Conservation (phyloP, 1,284 basidiomycete species). For the Irpex sp. region DNA sequence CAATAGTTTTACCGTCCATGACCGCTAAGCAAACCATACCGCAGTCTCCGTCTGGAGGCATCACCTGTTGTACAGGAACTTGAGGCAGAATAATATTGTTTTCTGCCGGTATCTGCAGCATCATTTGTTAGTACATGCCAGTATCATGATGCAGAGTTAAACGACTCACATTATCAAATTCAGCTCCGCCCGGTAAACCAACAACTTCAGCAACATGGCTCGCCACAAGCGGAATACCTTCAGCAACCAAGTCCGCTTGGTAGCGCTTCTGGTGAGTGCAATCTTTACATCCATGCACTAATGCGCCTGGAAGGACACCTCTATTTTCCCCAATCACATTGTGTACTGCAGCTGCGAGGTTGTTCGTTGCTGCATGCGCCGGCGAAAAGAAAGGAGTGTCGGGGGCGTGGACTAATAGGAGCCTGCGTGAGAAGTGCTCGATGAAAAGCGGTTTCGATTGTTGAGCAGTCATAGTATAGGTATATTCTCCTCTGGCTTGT, state of each 20-base stretch:
- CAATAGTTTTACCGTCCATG: slow-evolving; percentile 14
- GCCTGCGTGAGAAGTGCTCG: slow-evolving; percentile 7
- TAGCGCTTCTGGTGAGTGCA: slow-evolving; percentile 15
- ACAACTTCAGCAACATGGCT: not conserved
- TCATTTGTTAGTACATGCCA: not conserved
- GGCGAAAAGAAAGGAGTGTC: not conserved
- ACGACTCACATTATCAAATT: not conserved
- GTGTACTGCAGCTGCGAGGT: not conserved
- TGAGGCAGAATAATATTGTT: not conserved
- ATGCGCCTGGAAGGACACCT: not conserved
- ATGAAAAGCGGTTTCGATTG: slow-evolving; percentile 11
- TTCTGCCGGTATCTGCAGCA: not conserved
- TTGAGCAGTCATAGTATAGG: not conserved
- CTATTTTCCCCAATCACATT: slow-evolving; percentile 6
- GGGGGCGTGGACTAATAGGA: not conserved
- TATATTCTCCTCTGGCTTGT: not conserved
- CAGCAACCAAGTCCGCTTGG: slow-evolving; percentile 3
- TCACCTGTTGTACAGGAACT: not conserved
- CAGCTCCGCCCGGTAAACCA: not conserved
- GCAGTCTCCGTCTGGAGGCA: not conserved
- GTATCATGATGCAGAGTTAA: not conserved
- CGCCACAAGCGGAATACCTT: slow-evolving; percentile 4
- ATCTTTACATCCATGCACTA: slow-evolving; percentile 12
- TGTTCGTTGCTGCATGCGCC: not conserved
- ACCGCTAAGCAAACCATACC: slow-evolving; percentile 13